A percentile compares a stretch with the other conserved stretches of the same genome.
Evolutionary conservation across 2,329 filamentous ascomycete genomes (phyloP).

Genomic region (Trichoderma sp.): DNA sequence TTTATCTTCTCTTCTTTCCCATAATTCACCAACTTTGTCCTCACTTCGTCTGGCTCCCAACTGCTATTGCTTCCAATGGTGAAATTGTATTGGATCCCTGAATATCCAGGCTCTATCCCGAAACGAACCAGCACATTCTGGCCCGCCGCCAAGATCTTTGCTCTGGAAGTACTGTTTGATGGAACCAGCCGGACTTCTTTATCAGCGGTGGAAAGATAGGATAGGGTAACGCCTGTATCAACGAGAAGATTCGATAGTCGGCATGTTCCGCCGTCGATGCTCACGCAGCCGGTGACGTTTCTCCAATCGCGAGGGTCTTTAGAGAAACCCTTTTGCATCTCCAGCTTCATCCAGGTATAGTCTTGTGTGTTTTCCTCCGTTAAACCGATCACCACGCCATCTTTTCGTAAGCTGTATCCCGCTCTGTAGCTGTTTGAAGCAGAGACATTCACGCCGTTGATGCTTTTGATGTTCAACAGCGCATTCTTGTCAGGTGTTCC

Average conservation of each 20-base stretch:
- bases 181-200: not conserved
- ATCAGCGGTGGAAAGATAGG: not conserved
- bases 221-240: not conserved
- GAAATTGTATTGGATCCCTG: not conserved
- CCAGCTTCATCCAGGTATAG: not conserved
- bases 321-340: not conserved
- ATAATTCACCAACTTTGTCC: not conserved
- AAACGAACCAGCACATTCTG: not conserved
- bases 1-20: not conserved
- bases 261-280: not conserved
- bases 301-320: not conserved
- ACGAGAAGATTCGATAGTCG: not conserved
- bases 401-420: not conserved
- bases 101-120: not conserved
- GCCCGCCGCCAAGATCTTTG: not conserved
- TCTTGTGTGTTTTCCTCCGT: not conserved
- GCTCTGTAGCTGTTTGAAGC: not conserved
- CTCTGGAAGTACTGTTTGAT: not conserved
- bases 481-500: not conserved
- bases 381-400: not conserved
- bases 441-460: not conserved
- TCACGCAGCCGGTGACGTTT: not conserved
- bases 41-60: not conserved
- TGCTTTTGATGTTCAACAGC: not conserved
- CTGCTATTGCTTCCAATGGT: not conserved